Evolutionary conservation across 805 yeast species (phyloP).

Genomic region (Metschnikowia matae): DNA sequence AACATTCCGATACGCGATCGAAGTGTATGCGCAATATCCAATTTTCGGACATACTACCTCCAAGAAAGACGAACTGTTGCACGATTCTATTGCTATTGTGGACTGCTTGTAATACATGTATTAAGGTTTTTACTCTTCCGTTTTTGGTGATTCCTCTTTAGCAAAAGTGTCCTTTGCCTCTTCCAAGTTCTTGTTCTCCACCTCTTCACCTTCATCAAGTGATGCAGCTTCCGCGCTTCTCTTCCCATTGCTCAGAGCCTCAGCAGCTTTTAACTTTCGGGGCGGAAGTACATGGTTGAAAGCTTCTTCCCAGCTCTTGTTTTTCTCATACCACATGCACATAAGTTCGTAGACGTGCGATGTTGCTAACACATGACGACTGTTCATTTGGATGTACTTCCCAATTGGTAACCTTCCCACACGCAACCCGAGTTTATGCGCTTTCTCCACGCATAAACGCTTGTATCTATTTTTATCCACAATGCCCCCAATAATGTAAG

Average conservation of each 20-base stretch:
- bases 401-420: slow-evolving; percentile 85
- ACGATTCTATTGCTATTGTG: not conserved
- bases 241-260: slow-evolving; percentile 1
- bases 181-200: not conserved
- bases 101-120: not conserved
- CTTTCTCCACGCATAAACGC: slow-evolving; percentile 74
- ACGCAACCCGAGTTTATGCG: slow-evolving; percentile 61
- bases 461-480: slow-evolving; percentile 93
- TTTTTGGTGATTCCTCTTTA: not conserved
- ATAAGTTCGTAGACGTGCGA: slow-evolving; percentile 91
- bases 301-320: slow-evolving; percentile 77
- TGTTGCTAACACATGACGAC: slow-evolving; percentile 87
- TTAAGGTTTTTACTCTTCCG: not conserved
- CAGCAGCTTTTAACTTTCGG: slow-evolving; percentile 45
- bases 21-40: not conserved
- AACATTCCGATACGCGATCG: slow-evolving; percentile 1
- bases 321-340: slow-evolving; percentile 68
- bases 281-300: slow-evolving; percentile 85
- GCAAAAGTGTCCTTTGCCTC: not conserved
- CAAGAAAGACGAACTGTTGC: not conserved
- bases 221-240: not conserved
- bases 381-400: slow-evolving; percentile 74
- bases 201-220: not conserved
- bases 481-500: slow-evolving; percentile 91
- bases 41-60: not conserved